A percentile compares a stretch with the other conserved stretches of the same genome.
Evolutionary conservation across 73 alveolate species (phyloP).

Genomic region (Uronychia setigera): DNA sequence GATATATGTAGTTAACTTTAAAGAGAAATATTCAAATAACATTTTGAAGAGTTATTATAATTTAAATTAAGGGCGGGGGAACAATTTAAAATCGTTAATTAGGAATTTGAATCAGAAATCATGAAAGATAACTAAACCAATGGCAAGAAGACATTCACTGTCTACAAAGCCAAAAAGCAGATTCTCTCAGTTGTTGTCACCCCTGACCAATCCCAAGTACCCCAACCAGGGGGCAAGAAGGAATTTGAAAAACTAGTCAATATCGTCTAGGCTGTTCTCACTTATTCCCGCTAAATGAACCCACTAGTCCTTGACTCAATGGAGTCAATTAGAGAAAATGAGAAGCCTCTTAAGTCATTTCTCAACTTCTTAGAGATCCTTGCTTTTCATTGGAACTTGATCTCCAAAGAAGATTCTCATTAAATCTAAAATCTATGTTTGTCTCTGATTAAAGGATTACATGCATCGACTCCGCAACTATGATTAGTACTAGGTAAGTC

Average conservation of each 20-base stretch:
- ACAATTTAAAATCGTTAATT: neutral
- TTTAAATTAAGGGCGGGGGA: neutral
- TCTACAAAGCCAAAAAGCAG: neutral
- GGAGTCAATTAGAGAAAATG: neutral
- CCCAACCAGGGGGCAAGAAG: neutral
- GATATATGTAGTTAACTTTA: too few relatives aligned
- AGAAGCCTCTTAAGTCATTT: conserved; percentile 18
- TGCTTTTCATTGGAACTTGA: conserved; percentile 46
- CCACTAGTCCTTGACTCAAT: neutral
- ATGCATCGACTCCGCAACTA: conserved; percentile 20
- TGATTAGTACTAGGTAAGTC: conserved; percentile 8
- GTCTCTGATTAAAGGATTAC: too few relatives aligned
- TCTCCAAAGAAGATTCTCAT: conserved; percentile 26
- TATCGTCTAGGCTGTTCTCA: neutral
- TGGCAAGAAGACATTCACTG: neutral
- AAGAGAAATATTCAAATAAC: too few relatives aligned
- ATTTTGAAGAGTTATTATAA: too few relatives aligned
- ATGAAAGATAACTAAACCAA: neutral
- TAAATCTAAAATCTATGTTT: too few relatives aligned
- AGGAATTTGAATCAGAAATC: neutral
- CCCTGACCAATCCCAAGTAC: neutral
- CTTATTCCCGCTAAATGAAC: neutral
- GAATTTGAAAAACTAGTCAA: neutral
- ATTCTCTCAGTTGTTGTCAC: neutral
- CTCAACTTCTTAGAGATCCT: conserved; percentile 41